A percentile compares a stretch with the other conserved stretches of the same genome.
phyloP scores from a whole-genome alignment of 2,329 filamentous ascomycete genomes.

The Hortaea werneckii region DNA sequence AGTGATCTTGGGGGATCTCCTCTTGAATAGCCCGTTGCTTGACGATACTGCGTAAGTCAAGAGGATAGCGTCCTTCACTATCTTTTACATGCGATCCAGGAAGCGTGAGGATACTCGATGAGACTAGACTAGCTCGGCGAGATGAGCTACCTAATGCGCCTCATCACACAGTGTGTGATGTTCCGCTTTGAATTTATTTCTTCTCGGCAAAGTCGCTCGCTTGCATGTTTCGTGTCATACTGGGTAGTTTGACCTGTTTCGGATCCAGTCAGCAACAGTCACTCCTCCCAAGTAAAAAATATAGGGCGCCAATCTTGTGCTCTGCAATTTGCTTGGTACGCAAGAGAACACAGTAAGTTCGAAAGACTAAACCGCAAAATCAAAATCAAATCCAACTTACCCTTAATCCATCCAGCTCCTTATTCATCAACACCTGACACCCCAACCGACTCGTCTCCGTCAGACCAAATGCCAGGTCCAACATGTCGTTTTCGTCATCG shows the following conservation, averaged over 20 bases:
- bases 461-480: constrained; percentile 80
- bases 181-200: background rate
- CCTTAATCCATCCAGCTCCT: constrained; percentile 75
- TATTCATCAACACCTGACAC: constrained; percentile 85
- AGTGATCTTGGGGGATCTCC: too few relatives aligned
- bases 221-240: constrained; percentile 93
- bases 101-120: too few relatives aligned
- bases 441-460: constrained; percentile 78
- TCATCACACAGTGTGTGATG: too few relatives aligned
- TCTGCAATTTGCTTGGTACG: too few relatives aligned
- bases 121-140: too few relatives aligned
- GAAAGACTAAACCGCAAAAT: background rate
- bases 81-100: too few relatives aligned
- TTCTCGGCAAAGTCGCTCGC: constrained; percentile 67
- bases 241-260: constrained; percentile 52
- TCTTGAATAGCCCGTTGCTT: too few relatives aligned
- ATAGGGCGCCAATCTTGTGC: too few relatives aligned
- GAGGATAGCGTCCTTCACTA: too few relatives aligned
- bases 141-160: too few relatives aligned
- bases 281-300: background rate
- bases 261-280: background rate
- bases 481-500: constrained; percentile 64
- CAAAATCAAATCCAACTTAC: constrained; percentile 37
- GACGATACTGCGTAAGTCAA: too few relatives aligned
- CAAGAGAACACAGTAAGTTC: too few relatives aligned